Conservation (phyloP, 208 protist genomes). For the Naegleria fowleri region DNA sequence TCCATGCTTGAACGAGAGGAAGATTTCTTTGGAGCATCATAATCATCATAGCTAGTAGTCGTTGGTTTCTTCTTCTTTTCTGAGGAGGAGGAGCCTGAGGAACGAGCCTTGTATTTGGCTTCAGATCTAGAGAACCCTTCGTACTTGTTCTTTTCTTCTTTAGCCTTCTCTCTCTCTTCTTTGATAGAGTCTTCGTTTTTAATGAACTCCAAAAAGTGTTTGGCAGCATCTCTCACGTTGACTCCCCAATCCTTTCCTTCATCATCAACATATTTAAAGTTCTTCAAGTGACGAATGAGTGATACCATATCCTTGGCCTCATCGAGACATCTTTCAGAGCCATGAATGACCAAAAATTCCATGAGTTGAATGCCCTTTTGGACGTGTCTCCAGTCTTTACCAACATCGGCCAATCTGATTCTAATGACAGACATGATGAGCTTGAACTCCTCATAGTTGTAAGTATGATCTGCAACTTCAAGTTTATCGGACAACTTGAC, state of each 20-base stretch:
- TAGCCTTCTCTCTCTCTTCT: conserved; percentile 19
- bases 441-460: conserved; percentile 31
- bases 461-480: conserved; percentile 26
- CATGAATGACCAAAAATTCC: conserved; percentile 32
- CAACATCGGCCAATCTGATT: not conserved
- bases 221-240: not conserved
- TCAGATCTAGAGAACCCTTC: conserved; percentile 14
- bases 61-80: not conserved
- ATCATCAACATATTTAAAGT: conserved; percentile 29
- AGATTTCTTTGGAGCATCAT: conserved; percentile 16
- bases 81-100: not conserved
- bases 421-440: not conserved
- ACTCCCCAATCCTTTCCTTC: conserved; percentile 10
- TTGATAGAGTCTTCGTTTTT: not conserved
- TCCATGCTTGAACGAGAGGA: not conserved
- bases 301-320: not conserved
- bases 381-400: conserved; percentile 25
- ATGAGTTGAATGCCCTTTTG: conserved; percentile 26
- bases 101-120: not conserved
- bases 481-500: not conserved
- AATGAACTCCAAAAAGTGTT: conserved; percentile 7
- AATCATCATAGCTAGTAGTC: not conserved
- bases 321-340: conserved; percentile 21
- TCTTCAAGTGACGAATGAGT: not conserved
- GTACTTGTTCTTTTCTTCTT: not conserved